A percentile compares a stretch with the other conserved stretches of the same genome.
Conservation (phyloP, 2,329 filamentous ascomycete genomes). For the Lasiodiplodia sp. region DNA sequence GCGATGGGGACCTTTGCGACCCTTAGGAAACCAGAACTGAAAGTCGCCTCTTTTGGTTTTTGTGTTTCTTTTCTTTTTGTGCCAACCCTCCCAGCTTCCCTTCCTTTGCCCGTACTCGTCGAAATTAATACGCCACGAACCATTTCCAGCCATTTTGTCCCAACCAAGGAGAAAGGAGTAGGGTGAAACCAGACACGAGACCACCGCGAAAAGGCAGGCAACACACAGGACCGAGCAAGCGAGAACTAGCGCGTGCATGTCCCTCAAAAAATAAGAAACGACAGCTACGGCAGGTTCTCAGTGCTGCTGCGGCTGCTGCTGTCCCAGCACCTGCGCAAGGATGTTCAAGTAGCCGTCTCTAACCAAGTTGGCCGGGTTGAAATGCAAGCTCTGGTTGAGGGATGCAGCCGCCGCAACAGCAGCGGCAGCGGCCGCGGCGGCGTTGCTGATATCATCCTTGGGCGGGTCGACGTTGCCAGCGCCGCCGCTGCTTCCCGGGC, state of each 20-base stretch:
- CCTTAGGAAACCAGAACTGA: not conserved
- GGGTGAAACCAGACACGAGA: not conserved
- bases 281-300: not conserved
- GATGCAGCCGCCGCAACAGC: slow-evolving; percentile 46
- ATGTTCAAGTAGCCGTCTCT: slow-evolving; percentile 22
- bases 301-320: slow-evolving; percentile 23
- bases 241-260: not conserved
- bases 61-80: not conserved
- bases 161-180: not conserved
- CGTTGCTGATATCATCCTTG: slow-evolving; percentile 39
- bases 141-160: not conserved
- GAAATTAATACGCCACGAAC: not conserved
- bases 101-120: no score
- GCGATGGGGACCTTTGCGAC: not conserved
- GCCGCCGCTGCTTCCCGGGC: slow-evolving; percentile 38
- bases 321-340: slow-evolving; percentile 14
- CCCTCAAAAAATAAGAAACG: not conserved
- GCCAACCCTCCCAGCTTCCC: not conserved
- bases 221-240: not conserved
- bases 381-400: slow-evolving; percentile 27
- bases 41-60: not conserved
- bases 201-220: not conserved
- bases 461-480: slow-evolving; percentile 34
- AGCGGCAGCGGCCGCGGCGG: slow-evolving; percentile 43
- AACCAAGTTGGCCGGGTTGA: slow-evolving; percentile 22